phyloP scores from a whole-genome alignment of 805 yeast species.

The Wickerhamomyces sydowiorum region DNA sequence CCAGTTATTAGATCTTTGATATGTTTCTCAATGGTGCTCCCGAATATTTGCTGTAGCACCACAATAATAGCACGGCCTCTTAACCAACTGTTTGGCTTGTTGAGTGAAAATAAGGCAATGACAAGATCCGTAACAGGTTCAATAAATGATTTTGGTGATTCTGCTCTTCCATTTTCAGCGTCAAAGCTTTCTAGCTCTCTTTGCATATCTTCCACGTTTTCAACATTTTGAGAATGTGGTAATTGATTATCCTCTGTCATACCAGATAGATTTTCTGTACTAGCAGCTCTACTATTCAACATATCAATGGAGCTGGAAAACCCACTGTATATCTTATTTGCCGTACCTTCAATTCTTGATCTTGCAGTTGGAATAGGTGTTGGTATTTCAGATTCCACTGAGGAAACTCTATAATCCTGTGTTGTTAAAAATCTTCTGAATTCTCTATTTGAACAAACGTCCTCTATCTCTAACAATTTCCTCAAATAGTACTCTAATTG shows the following conservation, averaged over 20 bases:
- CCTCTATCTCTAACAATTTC: slow-evolving; percentile 50
- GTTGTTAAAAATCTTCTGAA: slow-evolving; percentile 71
- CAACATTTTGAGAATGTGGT: neutral
- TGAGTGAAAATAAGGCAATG: slow-evolving; percentile 61
- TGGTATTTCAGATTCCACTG: neutral
- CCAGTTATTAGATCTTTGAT: slow-evolving; percentile 33
- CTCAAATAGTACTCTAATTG: slow-evolving; percentile 61
- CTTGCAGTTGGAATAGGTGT: slow-evolving; percentile 5
- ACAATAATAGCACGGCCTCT: slow-evolving; percentile 80
- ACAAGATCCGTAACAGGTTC: slow-evolving; percentile 79
- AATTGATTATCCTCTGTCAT: slow-evolving; percentile 1
- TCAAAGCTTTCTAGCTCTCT: slow-evolving; percentile 43
- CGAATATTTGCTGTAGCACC: slow-evolving; percentile 77
- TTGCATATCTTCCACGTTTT: slow-evolving; percentile 42
- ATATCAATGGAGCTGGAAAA: slow-evolving; percentile 12
- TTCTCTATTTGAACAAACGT: slow-evolving; percentile 66
- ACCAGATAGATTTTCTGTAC: slow-evolving; percentile 10
- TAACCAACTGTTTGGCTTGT: slow-evolving; percentile 65
- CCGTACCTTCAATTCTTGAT: slow-evolving; percentile 14
- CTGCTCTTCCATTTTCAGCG: slow-evolving; percentile 3
- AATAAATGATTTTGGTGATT: slow-evolving; percentile 47
- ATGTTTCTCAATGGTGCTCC: slow-evolving; percentile 75
- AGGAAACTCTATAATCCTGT: slow-evolving; percentile 13
- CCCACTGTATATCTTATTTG: slow-evolving; percentile 16
- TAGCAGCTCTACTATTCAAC: slow-evolving; percentile 5